These are phyloP conservation scores for Nakaseomyces glabratus DNA, from an alignment of 1,139 yeast genomes.

Conservation along the genomic window DNA sequence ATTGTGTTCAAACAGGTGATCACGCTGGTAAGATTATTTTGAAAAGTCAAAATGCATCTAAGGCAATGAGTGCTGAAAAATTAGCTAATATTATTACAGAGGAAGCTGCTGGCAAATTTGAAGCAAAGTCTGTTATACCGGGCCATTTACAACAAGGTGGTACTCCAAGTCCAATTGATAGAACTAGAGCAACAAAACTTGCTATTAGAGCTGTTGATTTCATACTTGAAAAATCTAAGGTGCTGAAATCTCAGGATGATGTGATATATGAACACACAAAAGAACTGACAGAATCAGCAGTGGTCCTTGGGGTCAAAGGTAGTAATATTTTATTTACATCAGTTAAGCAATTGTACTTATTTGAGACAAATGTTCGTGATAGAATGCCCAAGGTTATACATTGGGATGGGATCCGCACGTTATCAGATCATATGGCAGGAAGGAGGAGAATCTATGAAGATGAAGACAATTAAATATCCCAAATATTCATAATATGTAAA, in stretches of 20 bases:
- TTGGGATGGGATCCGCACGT: constrained; percentile 67
- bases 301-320: constrained; percentile 77
- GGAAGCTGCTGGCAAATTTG: constrained; percentile 57
- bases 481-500: no score
- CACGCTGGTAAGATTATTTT: constrained; percentile 63
- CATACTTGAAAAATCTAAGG: constrained; percentile 42
- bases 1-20: constrained; percentile 67
- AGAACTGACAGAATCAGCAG: constrained; percentile 51
- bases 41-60: constrained; percentile 60
- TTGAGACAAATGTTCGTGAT: constrained; percentile 66
- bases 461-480: constrained; percentile 8
- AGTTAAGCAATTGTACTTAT: constrained; percentile 68
- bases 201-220: constrained; percentile 63
- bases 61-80: constrained; percentile 55
- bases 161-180: constrained; percentile 66
- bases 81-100: constrained; percentile 62
- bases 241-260: constrained; percentile 27
- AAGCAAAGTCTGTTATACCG: constrained; percentile 68
- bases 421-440: constrained; percentile 82
- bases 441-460: constrained; percentile 36
- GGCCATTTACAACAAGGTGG: constrained; percentile 83
- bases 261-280: constrained; percentile 29
- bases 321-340: constrained; percentile 69
- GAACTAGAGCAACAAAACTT: constrained; percentile 61
- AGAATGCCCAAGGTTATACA: constrained; percentile 87